A percentile compares a stretch with the other conserved stretches of the same genome.
Conservation (phyloP, 2,329 filamentous ascomycete species). For the Fusarium staphyleae region DNA sequence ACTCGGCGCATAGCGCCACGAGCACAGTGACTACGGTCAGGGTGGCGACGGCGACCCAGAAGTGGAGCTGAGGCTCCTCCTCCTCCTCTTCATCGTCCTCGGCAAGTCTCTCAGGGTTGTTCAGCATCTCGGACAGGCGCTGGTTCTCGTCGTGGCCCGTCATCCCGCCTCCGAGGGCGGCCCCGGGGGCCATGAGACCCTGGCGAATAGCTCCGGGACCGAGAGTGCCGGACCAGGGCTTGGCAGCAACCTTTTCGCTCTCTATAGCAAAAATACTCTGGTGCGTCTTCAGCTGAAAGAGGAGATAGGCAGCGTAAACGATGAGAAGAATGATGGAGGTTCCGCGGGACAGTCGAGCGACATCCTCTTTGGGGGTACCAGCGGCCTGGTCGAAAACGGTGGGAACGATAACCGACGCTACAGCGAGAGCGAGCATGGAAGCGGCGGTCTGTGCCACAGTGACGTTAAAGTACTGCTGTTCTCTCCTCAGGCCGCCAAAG, state of each 20-base stretch:
- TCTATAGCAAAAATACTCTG: constrained; percentile 79
- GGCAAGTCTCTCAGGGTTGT: constrained; percentile 47
- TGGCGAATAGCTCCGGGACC: constrained; percentile 47
- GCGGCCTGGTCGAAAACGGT: constrained; percentile 76
- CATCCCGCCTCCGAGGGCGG: constrained; percentile 48
- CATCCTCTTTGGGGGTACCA: constrained; percentile 53
- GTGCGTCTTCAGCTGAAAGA: constrained; percentile 93
- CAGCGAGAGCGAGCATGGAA: constrained; percentile 78
- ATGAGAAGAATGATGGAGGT: constrained; percentile 82
- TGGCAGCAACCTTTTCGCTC: constrained; percentile 76
- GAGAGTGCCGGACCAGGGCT: constrained; percentile 51
- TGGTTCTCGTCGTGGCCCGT: constrained; percentile 49
- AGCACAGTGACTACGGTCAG: constrained; percentile 77
- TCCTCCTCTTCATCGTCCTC: constrained; percentile 68
- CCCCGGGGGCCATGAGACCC: constrained; percentile 51
- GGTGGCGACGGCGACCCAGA: constrained; percentile 74
- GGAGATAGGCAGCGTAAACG: constrained; percentile 83
- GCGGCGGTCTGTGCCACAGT: constrained; percentile 91
- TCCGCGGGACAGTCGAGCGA: constrained; percentile 72
- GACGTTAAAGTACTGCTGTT: constrained; percentile 89
- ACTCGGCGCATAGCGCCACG: constrained; percentile 83
- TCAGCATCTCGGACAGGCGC: constrained; percentile 54
- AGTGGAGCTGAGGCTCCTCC: constrained; percentile 77
- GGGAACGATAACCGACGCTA: constrained; percentile 85
- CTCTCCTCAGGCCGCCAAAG: constrained; percentile 78